Evolutionary conservation across 768 basidiomycete genomes (phyloP), one percentile per base, ranked within the genome.

Genomic region (Boletus pseudo-olivaceus): DNA sequence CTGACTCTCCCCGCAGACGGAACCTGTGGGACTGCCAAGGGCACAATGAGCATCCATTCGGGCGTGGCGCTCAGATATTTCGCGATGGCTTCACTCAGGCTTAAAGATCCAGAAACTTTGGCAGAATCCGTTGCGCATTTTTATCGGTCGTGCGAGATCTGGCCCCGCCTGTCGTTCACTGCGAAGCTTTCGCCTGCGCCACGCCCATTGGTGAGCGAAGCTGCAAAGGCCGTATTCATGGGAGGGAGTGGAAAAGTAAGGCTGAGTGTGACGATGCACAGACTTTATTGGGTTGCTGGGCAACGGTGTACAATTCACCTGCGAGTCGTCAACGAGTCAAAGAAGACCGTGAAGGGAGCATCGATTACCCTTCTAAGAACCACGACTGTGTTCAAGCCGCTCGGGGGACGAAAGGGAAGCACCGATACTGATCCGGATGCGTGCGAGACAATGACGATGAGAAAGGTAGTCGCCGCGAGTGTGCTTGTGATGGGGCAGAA

Each of bases 41-140:
- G 94, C 54, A 67, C 72, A 1, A 68, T 85, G 39, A 70, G 75
- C 44, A 63, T 78, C 38, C 80, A 78, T 23, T 78, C 82, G 14
- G 88, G 85, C n/a, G 76, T 83, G 3, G 71, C 76, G 11, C 77
- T 95, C 26, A 81, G 81, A 52, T 94, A 95, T 69, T 88, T 95
- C 41, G 85, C 82, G 14, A 86, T 95, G 74, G 82, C 80, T 84
- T 91, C 69, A 48, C 85, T 82, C 60, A 88, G 87, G 69, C 79
- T 95, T 53, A 88, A 87, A 67, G 83, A 90, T 49, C 63, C 81
- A 2, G 71, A 76, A 15, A 81, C 81, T 5, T 73, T 75, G 27
- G 79, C 78, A 60, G 78, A 82, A 14, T 90, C 89, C 4, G 86
- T 95, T 33, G 87, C 93, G 4, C 93, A 97, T 70, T 93, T 95